phyloP scores from a whole-genome alignment of 208 protist species.

The Leishmania arabica region DNA sequence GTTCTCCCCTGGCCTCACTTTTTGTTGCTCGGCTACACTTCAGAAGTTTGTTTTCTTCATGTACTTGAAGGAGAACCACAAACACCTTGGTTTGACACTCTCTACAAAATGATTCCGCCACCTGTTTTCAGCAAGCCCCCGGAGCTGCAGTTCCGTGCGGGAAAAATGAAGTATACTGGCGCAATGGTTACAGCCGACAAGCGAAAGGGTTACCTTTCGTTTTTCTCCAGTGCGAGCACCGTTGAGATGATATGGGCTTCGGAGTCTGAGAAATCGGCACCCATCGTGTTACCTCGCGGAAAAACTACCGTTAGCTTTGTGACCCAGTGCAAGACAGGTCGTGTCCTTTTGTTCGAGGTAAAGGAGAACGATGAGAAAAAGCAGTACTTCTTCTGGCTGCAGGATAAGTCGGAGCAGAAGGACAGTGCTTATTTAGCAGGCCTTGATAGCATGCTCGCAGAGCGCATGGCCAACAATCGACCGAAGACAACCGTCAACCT shows the following conservation, averaged over 20 bases:
- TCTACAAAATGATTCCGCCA: slow-evolving; percentile 32
- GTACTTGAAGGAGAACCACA: neutral
- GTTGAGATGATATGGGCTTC: slow-evolving; percentile 60
- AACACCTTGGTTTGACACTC: neutral
- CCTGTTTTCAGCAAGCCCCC: slow-evolving; percentile 29
- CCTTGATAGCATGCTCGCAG: slow-evolving; percentile 48
- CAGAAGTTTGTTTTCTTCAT: neutral
- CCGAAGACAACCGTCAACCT: slow-evolving; percentile 32
- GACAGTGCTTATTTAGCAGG: slow-evolving; percentile 50
- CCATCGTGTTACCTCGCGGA: slow-evolving; percentile 28
- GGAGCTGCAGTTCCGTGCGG: slow-evolving; percentile 69
- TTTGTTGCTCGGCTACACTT: neutral
- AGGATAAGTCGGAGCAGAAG: slow-evolving; percentile 79
- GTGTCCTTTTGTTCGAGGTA: slow-evolving; percentile 71
- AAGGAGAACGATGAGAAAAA: slow-evolving; percentile 26
- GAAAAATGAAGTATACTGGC: slow-evolving; percentile 68
- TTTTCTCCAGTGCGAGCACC: slow-evolving; percentile 33
- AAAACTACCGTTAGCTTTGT: slow-evolving; percentile 47
- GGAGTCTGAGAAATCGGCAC: slow-evolving; percentile 17
- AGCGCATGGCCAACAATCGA: neutral
- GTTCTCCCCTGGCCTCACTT: neutral
- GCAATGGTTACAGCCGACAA: slow-evolving; percentile 60
- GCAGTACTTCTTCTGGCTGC: slow-evolving; percentile 82
- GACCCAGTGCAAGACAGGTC: slow-evolving; percentile 73
- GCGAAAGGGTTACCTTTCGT: slow-evolving; percentile 54